Evolutionary conservation across 768 basidiomycete genomes (phyloP), one percentile per base, ranked within the genome.

Genomic region (Suillus luteus): DNA sequence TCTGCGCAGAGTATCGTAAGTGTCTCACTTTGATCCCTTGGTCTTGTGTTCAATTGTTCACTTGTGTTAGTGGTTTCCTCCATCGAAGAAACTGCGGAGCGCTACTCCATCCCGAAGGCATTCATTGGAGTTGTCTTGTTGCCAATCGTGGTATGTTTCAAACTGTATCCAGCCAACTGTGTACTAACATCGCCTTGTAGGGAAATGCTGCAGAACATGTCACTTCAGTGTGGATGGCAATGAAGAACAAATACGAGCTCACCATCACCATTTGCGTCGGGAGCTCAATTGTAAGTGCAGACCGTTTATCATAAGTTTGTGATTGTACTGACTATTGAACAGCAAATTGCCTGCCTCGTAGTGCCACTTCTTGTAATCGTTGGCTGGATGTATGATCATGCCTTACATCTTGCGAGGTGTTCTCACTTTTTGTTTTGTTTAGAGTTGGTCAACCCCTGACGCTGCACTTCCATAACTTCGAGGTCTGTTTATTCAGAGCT

Each of bases 281-380:
- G n/a, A 91, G 90, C 67, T 92, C 91, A 2, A 93, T 92, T 62
- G 91, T 92, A 64, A 67, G 88, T 80, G 31, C 59, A 35, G 41
- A 65, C 59, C 46, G 48, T 43, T 38, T 27, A 22, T 24, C 58
- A 57, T n/a, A 51, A 44, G 9, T 9, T 37, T 9, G 19, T 44
- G 14, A 15, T n/a, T 27, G 35, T 24, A 22, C 52, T 60, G 38
- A 66, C 48, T 12, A n/a, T n/a, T 38, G 27, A 5, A 27, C 67
- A 91, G 91, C 91, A 93, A 91, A 92, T 94, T 65, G 89, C 93
- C 1, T 81, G 90, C 2, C 92, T 95, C 66, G 92, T 95, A 54
- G 83, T 98, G 9, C 95, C 95, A 2, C 78, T 95, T 19, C 81
- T 98, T 57, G 94, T 96, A 59, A 85, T 95, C 64, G 80, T 96